Evolutionary conservation across 1,284 basidiomycete species (phyloP), one percentile per base, ranked within the genome.

Genomic region (Schizophyllum amplum): DNA sequence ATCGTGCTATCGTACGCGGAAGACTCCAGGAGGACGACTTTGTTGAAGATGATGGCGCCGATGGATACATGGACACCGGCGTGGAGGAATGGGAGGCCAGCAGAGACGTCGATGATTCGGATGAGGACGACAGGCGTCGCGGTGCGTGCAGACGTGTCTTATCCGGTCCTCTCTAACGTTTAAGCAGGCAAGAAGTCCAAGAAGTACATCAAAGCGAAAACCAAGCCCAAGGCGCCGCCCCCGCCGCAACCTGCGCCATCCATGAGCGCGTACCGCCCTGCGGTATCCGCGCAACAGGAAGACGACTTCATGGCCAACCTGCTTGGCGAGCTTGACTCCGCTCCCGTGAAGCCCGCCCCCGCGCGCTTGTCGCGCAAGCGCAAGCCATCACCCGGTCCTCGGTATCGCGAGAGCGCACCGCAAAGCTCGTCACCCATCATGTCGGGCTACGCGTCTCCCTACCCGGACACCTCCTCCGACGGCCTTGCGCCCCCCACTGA

Each of bases 21-120:
- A 80, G 97, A 20, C 77, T 97, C n/a, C 88, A 91, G 62, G 77
- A 81, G 64, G 94, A 98, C 66, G 96, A 99, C 71, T 99, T 99
- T 62, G 92, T 97, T 24, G 86, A 91, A 51, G 95, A 99, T 66
- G 97, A 99, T 73, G 94, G 95, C 55, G 82, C 90, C 0, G 83
- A 80, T 21, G 97, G 93, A 11, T 99, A 99, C 68, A 87, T 91
- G 66, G 97, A 99, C 72, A 92, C 97, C 66, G 97, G 97, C 4
- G 86, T 92, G 81, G 95, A 98, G 62, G 94, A 96, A 65, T 98
- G 92, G 87, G 81, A 80, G 47, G 77, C 74, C 15, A 72, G 74
- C 24, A 75, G 77, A 51, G 73, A 77, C 1, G 76, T 76, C 42
- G 73, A 80, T 21, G 67, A 68, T 15, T 63, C 65, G 21, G 68